Percentiles rank a stretch among this genome's conserved stretches.
These are phyloP conservation scores for Daldinia caldariorum DNA, from an alignment of 495 filamentous ascomycete species.

Conservation along the genomic window DNA sequence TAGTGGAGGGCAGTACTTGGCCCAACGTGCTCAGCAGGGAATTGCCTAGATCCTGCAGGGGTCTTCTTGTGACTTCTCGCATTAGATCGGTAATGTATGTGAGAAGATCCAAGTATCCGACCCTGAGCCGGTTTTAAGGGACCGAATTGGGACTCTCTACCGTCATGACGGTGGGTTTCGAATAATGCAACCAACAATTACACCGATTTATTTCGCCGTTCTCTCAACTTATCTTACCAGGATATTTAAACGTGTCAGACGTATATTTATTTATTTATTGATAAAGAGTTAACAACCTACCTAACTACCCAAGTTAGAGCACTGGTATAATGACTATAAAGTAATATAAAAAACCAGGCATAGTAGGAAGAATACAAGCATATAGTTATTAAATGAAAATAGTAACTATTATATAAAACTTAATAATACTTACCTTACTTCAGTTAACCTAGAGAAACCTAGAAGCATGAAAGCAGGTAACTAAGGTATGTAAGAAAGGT, in stretches of 20 bases:
- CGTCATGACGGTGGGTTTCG: constrained; percentile 25
- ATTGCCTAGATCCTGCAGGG: constrained; percentile 44
- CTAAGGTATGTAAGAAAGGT: not conserved
- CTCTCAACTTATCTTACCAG: not conserved
- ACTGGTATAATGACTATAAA: not conserved
- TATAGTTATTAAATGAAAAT: not conserved
- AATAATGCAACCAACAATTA: constrained; percentile 26
- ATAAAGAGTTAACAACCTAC: too few species aligned
- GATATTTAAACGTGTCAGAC: not conserved
- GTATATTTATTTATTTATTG: not conserved
- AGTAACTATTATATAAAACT: too few species aligned
- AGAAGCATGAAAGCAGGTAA: too few species aligned
- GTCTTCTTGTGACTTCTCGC: constrained; percentile 43
- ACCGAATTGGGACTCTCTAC: constrained; percentile 3
- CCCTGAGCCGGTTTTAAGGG: constrained; percentile 22
- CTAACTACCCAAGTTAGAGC: not conserved
- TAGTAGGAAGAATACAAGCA: not conserved
- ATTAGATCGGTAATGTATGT: constrained; percentile 45
- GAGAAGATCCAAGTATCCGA: constrained; percentile 34
- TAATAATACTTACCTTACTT: too few species aligned
- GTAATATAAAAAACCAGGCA: not conserved
- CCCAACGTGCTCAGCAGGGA: constrained; percentile 38
- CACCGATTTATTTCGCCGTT: not conserved
- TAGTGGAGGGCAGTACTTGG: constrained; percentile 33
- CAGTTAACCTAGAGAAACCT: not conserved